Base-by-base conservation (phyloP, 805 yeast species). In the Nadsonia fulvescens region DNA sequence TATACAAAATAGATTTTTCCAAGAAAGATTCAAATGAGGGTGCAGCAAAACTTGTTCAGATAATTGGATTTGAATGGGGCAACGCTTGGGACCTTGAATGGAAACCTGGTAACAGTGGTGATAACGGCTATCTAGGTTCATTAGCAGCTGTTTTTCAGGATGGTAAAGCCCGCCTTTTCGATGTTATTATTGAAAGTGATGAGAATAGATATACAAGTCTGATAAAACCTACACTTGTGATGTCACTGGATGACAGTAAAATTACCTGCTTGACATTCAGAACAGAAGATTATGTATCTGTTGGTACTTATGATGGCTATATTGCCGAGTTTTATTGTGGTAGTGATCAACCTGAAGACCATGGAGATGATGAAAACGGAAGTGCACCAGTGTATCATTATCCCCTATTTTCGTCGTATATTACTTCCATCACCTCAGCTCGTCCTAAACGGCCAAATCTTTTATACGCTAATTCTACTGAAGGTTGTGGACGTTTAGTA, bases 261-360 rank as follows among this genome's bases (percentile, higher is more conserved):
- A 60, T 71, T 4, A 57, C 69, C 1, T 44, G 63, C 18, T 61
- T 53, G 34, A 70, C 62, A 34, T 63, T 63, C 47, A 20, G 65
- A 4, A 54, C 56, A 6, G 38, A 53, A 4, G 48, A 52, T 3
- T 50, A 41, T 8, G 42, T 75, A 2, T 42, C 71, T 2, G 64
- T 67, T 15, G 86, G 83, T 0, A 58, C 66, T 4, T 44, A 54
- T 3, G 61, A 64, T 28, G 89, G 89, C 0, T 51, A 51, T 15
- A 46, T 75, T 6, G 70, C 68, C 0, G 81, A 72, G 38, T 70
- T 58, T 31, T 50, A 56, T 7, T 37, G 68, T 1, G 19, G 37
- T 3, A 46, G 46, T 5, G 14, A 12, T n/a, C 18, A 22, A 16
- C 20, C 18, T 13, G 24, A 18, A 13, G n/a, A n/a, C n/a, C n/a